Percentiles rank a stretch among this genome's conserved stretches.
phyloP scores from a whole-genome alignment of 106 monocot species.

The Phalaenopsis aphrodite region DNA sequence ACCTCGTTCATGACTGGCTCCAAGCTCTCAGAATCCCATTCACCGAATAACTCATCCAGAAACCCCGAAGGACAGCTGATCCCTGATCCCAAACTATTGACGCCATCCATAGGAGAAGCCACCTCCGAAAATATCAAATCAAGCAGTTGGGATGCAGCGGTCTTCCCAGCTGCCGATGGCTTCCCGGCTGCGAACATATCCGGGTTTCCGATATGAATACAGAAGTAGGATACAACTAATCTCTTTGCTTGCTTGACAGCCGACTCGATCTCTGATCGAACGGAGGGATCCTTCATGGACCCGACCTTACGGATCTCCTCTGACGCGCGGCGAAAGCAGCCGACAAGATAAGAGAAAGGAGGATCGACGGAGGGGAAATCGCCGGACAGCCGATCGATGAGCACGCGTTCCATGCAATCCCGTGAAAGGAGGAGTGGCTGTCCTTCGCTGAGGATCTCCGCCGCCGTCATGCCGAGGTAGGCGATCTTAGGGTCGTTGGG shows the following conservation, averaged over 20 bases:
- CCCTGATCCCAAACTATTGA: conserved; percentile 26
- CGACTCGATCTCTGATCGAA: conserved; percentile 47
- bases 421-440: conserved; percentile 53
- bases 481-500: conserved; percentile 19
- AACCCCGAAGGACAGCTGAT: conserved; percentile 51
- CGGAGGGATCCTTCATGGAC: conserved; percentile 57
- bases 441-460: conserved; percentile 84
- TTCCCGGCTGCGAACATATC: conserved; percentile 38
- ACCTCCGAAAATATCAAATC: conserved; percentile 60
- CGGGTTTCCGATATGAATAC: conserved; percentile 75
- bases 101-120: conserved; percentile 38
- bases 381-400: conserved; percentile 79
- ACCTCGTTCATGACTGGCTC: conserved; percentile 47
- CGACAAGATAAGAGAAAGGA: conserved; percentile 56
- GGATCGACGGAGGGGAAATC: conserved; percentile 25
- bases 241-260: conserved; percentile 36
- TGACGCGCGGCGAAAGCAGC: conserved; percentile 51
- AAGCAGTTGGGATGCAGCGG: conserved; percentile 26
- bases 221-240: conserved; percentile 49
- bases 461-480: conserved; percentile 85
- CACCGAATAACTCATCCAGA: conserved; percentile 71
- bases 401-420: conserved; percentile 61
- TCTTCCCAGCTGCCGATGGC: not conserved
- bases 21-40: conserved; percentile 59
- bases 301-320: conserved; percentile 61